phyloP scores from a whole-genome alignment of 225 moss, liverwort and hornwort species.

The Polytrichum commune region DNA sequence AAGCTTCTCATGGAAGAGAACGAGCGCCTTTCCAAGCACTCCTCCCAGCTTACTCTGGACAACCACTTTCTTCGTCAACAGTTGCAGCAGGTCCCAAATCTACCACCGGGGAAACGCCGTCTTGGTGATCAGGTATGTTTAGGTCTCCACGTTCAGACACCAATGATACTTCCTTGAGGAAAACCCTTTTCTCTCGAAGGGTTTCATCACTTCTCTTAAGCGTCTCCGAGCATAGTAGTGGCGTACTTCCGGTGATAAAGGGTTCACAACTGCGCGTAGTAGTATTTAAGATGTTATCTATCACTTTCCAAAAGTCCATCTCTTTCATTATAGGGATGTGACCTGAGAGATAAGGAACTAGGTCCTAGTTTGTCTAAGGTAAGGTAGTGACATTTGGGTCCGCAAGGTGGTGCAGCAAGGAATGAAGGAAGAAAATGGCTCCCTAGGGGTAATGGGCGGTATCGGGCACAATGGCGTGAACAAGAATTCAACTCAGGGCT shows the following conservation, averaged over 20 bases:
- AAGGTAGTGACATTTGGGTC: slow-evolving; percentile 4
- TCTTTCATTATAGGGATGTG: no score
- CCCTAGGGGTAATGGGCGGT: slow-evolving; percentile 43
- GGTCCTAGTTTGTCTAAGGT: background rate
- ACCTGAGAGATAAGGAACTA: no score
- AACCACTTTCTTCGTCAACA: slow-evolving; percentile 52
- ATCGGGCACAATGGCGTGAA: slow-evolving; percentile 8
- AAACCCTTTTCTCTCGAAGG: no score
- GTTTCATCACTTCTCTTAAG: no score
- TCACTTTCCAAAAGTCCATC: no score
- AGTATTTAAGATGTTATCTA: no score
- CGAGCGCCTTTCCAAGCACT: slow-evolving; percentile 62
- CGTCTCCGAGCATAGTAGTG: no score
- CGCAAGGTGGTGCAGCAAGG: slow-evolving; percentile 22
- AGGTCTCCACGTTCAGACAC: background rate
- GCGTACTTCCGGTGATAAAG: no score
- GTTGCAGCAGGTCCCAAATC: slow-evolving; percentile 44
- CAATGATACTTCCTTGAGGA: background rate
- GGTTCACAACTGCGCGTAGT: no score
- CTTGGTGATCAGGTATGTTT: slow-evolving; percentile 44
- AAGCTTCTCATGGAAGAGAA: slow-evolving; percentile 72
- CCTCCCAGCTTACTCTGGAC: slow-evolving; percentile 61
- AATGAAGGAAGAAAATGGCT: slow-evolving; percentile 13
- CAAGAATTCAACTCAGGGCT: slow-evolving; percentile 24
- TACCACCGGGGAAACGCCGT: slow-evolving; percentile 43